phyloP scores from a whole-genome alignment of 2,329 filamentous ascomycete species.

The Elsinoe batatas region DNA sequence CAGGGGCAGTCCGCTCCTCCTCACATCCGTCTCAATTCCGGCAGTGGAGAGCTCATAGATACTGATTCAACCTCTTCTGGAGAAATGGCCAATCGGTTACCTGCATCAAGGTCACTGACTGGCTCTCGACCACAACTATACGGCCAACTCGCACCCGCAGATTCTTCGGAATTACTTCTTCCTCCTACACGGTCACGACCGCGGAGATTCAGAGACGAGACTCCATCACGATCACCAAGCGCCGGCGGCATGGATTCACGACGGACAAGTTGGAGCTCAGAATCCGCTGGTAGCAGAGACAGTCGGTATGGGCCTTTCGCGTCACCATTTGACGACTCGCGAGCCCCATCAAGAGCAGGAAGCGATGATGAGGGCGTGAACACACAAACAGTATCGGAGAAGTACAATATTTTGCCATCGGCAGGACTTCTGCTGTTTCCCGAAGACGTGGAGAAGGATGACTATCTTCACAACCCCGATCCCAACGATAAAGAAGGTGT shows the following conservation, averaged over 20 bases:
- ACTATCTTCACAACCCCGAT: conserved; percentile 61
- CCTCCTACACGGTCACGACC: conserved; percentile 40
- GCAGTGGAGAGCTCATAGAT: conserved; percentile 42
- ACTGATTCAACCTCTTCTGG: conserved; percentile 25
- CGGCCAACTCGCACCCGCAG: conserved; percentile 25
- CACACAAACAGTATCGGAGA: conserved; percentile 63
- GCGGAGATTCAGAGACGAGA: conserved; percentile 44
- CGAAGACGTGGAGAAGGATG: conserved; percentile 64
- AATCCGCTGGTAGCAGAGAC: conserved; percentile 43
- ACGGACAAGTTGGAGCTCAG: conserved; percentile 57
- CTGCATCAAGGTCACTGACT: conserved; percentile 38
- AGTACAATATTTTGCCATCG: conserved; percentile 62
- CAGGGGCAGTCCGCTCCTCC: conserved; percentile 29
- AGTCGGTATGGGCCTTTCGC: conserved; percentile 41
- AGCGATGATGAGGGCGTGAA: conserved; percentile 58
- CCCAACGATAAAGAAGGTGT: conserved; percentile 53
- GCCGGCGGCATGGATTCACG: conserved; percentile 47
- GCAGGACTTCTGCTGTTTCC: conserved; percentile 58
- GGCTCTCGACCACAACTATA: conserved; percentile 26
- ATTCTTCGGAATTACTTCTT: conserved; percentile 42
- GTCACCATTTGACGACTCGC: conserved; percentile 51
- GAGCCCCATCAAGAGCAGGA: conserved; percentile 48
- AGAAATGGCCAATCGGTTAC: conserved; percentile 31
- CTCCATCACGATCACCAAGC: conserved; percentile 40
- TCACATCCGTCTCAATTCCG: conserved; percentile 56